A percentile compares a stretch with the other conserved stretches of the same genome.
phyloP scores from a whole-genome alignment of 192 early-diverging fungal genomes.

The Coemansia pectinata region DNA sequence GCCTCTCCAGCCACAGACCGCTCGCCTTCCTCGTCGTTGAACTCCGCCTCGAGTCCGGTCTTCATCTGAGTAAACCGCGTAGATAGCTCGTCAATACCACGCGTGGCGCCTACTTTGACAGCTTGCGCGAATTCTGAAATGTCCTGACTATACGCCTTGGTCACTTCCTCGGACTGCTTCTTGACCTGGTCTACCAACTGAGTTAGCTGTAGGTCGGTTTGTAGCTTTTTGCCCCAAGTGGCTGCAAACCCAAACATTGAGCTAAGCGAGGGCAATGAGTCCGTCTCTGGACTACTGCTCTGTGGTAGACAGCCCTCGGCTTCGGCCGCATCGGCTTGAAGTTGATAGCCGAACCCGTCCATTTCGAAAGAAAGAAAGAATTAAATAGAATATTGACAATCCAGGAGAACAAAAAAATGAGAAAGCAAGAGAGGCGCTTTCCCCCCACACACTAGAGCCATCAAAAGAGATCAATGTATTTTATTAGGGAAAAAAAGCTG shows the following conservation, averaged over 20 bases:
- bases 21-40: background rate
- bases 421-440: background rate
- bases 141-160: constrained; percentile 50
- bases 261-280: constrained; percentile 19
- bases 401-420: background rate
- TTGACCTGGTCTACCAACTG: constrained; percentile 47
- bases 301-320: constrained; percentile 34
- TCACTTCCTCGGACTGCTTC: constrained; percentile 44
- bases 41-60: constrained; percentile 19
- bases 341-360: constrained; percentile 40
- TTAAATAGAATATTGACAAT: background rate
- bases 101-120: constrained; percentile 32
- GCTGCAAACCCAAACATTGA: constrained; percentile 49
- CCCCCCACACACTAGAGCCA: background rate
- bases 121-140: constrained; percentile 49
- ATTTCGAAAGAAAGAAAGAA: constrained; percentile 18
- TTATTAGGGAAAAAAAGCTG: background rate
- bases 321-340: constrained; percentile 45
- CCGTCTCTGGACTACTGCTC: background rate
- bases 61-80: constrained; percentile 36
- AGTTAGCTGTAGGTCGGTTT: constrained; percentile 32
- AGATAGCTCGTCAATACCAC: constrained; percentile 45
- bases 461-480: background rate
- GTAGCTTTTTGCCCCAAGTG: constrained; percentile 43
- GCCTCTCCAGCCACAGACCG: background rate